Base-by-base conservation (phyloP, 2,329 filamentous ascomycete species). In the Diaporthe longicolla region DNA sequence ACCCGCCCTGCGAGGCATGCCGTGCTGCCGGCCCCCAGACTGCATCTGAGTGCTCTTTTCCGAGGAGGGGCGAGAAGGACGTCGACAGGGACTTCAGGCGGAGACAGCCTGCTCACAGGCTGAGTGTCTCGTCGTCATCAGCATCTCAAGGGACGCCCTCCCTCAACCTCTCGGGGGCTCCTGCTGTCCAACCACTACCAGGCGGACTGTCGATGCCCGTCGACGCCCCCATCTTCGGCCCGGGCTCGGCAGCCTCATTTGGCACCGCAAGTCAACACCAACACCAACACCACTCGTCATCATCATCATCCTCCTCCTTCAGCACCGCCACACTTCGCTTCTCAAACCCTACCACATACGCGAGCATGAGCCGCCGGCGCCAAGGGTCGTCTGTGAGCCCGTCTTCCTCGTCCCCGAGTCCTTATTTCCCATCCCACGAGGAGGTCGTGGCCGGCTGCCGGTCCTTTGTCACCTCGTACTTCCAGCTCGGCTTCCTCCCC, bases 401-500 rank as follows among this genome's bases (percentile, higher is more conserved):
- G 55, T 55, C 69, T 1, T 61, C 71, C 3, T 55, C 54, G 54
- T 32, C 68, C 2, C 29, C 73, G 4, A 61, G 70, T 10, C 70
- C 54, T 35, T 76, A 7, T 29, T 75, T 76, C 32, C 75, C 75
- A n/a, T 79, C 79, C 2, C 73, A 77, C 50, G 75, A 79, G 4
- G 80, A 81, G 57, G 76, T 82, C 13, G 78, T 80, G 26, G 78
- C 80, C 40, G 80, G 79, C 17, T 78, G 77, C 40, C 78, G 77
- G n/a, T 77, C 77, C 8, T 79, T 81, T 29, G 76, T 79, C 32
- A 80, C 78, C 1, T 81, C 77, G 15, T 81, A 80, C 65, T 81
- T 81, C 72, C 80, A 81, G 73, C 78, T 81, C 3, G 81, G 81
- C 11, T 82, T 82, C 72, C 75, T 82, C 17, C 80, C 81, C 17